Evolutionary conservation across 257 asterid genomes (phyloP).

Genomic region (Scutellaria galericulata): DNA sequence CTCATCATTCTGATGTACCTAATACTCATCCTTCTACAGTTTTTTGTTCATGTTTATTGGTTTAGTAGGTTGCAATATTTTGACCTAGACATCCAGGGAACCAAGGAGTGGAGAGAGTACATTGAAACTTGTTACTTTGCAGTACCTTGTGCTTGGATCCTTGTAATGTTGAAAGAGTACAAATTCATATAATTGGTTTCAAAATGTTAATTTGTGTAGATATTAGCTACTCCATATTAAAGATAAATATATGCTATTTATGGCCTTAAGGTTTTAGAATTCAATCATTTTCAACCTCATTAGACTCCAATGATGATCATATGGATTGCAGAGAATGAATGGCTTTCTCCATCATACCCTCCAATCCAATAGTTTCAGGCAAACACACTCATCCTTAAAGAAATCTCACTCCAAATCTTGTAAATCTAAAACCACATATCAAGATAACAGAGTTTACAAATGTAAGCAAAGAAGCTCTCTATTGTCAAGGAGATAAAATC

Average conservation of each 20-base stretch:
- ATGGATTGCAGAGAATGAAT: too few relatives aligned
- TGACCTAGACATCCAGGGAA: slow-evolving; percentile 24
- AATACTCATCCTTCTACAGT: background rate
- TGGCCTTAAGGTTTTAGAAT: background rate
- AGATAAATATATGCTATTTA: background rate
- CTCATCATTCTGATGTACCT: background rate
- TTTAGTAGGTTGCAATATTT: slow-evolving; percentile 35
- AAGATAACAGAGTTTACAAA: slow-evolving; percentile 12
- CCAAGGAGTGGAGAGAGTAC: background rate
- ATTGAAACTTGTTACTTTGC: background rate
- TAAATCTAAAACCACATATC: background rate
- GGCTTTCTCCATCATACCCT: too few relatives aligned
- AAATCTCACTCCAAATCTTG: background rate
- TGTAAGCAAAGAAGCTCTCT: slow-evolving; percentile 27
- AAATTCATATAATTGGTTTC: background rate
- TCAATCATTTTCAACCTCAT: too few relatives aligned
- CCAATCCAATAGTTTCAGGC: too few relatives aligned
- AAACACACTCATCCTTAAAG: too few relatives aligned
- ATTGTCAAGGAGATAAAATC: slow-evolving; percentile 7
- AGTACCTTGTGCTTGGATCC: slow-evolving; percentile 12
- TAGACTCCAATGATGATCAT: too few relatives aligned
- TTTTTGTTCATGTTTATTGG: background rate
- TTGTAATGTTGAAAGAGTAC: slow-evolving; percentile 11
- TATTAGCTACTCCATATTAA: background rate
- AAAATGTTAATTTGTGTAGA: background rate